A percentile compares a stretch with the other conserved stretches of the same genome.
phyloP scores from a whole-genome alignment of 495 filamentous ascomycete species.

The Aspergillus diversus region DNA sequence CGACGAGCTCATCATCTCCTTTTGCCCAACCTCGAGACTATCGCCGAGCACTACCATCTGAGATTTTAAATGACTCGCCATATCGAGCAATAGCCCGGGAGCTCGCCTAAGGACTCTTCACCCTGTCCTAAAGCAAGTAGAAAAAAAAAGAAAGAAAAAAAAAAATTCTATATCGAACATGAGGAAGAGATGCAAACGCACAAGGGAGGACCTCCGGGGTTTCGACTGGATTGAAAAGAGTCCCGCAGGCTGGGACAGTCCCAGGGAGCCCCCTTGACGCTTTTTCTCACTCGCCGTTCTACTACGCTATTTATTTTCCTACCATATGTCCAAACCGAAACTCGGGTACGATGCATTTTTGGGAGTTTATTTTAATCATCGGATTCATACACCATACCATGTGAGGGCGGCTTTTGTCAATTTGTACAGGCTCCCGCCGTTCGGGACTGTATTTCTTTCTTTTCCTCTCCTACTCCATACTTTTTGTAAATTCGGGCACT shows the following conservation, averaged over 20 bases:
- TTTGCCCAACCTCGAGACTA: constrained; percentile 51
- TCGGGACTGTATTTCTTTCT: constrained; percentile 18
- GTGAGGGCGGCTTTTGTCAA: constrained; percentile 31
- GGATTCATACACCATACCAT: constrained; percentile 13
- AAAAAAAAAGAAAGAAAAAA: background rate
- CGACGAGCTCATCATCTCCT: constrained; percentile 42
- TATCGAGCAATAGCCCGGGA: constrained; percentile 30
- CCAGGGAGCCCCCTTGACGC: constrained; percentile 15
- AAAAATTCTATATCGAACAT: background rate
- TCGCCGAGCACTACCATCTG: constrained; percentile 45
- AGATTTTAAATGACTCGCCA: constrained; percentile 38
- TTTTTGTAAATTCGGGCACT: background rate
- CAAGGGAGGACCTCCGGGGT: constrained; percentile 7
- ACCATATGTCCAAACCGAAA: constrained; percentile 19
- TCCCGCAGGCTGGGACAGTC: constrained; percentile 33
- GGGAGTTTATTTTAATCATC: constrained; percentile 37
- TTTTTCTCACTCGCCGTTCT: constrained; percentile 13
- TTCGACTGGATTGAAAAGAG: constrained; percentile 19
- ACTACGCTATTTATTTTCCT: constrained; percentile 13
- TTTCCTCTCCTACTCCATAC: constrained; percentile 16
- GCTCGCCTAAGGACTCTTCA: constrained; percentile 17
- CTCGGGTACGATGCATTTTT: constrained; percentile 41
- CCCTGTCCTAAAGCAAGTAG: background rate
- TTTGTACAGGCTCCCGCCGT: constrained; percentile 21
- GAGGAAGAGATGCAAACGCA: background rate